Evolutionary conservation across 2,329 filamentous ascomycete species (phyloP), one percentile per base, ranked within the genome.

Genomic region (Pseudogymnoascus sp.): DNA sequence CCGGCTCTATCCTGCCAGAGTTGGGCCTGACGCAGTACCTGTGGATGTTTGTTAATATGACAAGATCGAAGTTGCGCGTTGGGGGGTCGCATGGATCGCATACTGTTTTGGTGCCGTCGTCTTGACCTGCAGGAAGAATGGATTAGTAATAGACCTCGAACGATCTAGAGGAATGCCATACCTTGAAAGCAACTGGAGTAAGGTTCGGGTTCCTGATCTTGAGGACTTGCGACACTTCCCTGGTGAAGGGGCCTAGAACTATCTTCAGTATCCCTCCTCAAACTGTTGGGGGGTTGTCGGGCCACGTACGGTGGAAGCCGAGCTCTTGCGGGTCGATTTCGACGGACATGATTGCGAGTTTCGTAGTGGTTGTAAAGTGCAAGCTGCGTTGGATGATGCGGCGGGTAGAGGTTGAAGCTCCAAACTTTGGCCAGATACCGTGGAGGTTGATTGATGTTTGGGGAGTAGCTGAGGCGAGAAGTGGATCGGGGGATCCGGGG

Each of bases 61-160:
- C 69, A 60, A 68, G 36, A 63, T 29, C n/a, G 44, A 33, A 17
- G 44, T 54, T 54, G 44, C 44, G 44, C 44, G 26, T 62, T 67
- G 60, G 41, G 61, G 59, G 17, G 60, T 63, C 62, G 63, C 64
- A 65, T 60, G 62, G 64, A 35, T 39, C 64, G 68, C 88, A 72
- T 89, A 99, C 93, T 97, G 94, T 79, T 97, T 97, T 35, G 94
- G 94, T 58, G 94, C 94, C 65, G 94, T 99, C 58, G 94, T 99
- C 86, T 99, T 99, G 76, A 99, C 94, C 92, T 96, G 69, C 41
- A 66, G 35, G 40, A 31, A 35, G 39, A 63, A 58, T 47, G 24
- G 47, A 8, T 39, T 4, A 69, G 75, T 66, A 76, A 73, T 44
- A 63, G 24, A 9, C 13, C 44, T n/a, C 26, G 59, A 21, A 41